These are phyloP conservation scores for Inga leiocalycina DNA, from an alignment of 306 rosid genomes.

Conservation along the genomic window DNA sequence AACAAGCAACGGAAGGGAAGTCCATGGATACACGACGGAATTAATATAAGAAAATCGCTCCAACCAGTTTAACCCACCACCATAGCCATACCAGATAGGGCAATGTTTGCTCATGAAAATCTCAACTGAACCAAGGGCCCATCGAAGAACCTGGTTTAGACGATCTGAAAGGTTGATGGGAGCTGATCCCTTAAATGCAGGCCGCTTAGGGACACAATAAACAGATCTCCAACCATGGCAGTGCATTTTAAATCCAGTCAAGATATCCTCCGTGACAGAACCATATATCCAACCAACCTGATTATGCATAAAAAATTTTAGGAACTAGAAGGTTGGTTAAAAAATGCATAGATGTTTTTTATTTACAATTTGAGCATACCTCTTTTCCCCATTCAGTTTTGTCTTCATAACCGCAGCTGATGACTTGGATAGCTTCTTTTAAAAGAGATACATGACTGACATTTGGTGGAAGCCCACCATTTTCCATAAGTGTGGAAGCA, in stretches of 20 bases:
- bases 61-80: slow-evolving; percentile 82
- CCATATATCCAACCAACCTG: slow-evolving; percentile 99
- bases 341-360: not conserved
- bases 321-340: slow-evolving; percentile 14
- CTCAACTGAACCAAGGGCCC: slow-evolving; percentile 99
- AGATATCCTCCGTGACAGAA: slow-evolving; percentile 96
- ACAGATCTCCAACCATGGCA: slow-evolving; percentile 99
- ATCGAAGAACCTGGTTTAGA: slow-evolving; percentile 92
- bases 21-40: slow-evolving; percentile 91
- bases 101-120: slow-evolving; percentile 93
- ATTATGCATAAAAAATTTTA: slow-evolving; percentile 26
- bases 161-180: slow-evolving; percentile 97
- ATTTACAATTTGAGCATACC: slow-evolving; percentile 40
- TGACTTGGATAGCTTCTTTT: slow-evolving; percentile 93
- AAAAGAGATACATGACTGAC: slow-evolving; percentile 82
- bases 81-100: slow-evolving; percentile 95
- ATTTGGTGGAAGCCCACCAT: slow-evolving; percentile 74
- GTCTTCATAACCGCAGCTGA: slow-evolving; percentile 97
- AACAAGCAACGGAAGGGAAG: slow-evolving; percentile 84
- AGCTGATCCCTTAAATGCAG: slow-evolving; percentile 98
- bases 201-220: slow-evolving; percentile 84
- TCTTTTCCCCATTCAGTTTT: slow-evolving; percentile 99
- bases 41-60: slow-evolving; percentile 90
- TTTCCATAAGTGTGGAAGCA: slow-evolving; percentile 72
- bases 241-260: slow-evolving; percentile 99